phyloP scores from a whole-genome alignment of 1,284 basidiomycete species.

The Ceratobasidium sp. region DNA sequence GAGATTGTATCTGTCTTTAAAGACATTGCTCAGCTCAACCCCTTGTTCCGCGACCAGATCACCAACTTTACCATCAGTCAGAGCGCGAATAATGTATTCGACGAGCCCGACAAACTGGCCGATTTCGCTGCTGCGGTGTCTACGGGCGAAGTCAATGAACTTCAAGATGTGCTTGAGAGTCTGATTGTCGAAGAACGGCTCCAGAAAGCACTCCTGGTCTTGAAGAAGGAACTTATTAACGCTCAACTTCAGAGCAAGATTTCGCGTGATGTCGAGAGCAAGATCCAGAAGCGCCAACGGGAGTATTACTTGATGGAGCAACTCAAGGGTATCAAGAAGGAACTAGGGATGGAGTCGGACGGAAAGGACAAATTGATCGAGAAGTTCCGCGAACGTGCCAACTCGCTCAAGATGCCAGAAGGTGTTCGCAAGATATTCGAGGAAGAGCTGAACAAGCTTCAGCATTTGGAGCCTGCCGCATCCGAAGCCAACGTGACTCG shows the following conservation, averaged over 20 bases:
- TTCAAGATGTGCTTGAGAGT: slow-evolving; percentile 92
- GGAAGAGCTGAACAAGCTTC: slow-evolving; percentile 92
- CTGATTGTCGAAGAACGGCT: slow-evolving; percentile 87
- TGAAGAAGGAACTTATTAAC: slow-evolving; percentile 99
- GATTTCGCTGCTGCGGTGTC: slow-evolving; percentile 98
- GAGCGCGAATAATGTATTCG: slow-evolving; percentile 95
- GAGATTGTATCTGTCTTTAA: slow-evolving; percentile 99
- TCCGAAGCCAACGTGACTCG: slow-evolving; percentile 96
- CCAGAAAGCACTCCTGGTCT: slow-evolving; percentile 86
- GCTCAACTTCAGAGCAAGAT: slow-evolving; percentile 96
- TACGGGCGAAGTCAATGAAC: slow-evolving; percentile 85
- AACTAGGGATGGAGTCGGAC: slow-evolving; percentile 95
- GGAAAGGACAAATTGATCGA: slow-evolving; percentile 98
- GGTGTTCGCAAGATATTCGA: slow-evolving; percentile 93
- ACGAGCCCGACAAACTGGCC: slow-evolving; percentile 96
- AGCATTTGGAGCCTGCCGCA: slow-evolving; percentile 88
- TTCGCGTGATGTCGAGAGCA: slow-evolving; percentile 90
- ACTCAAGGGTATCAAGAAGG: slow-evolving; percentile 98
- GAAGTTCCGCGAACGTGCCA: slow-evolving; percentile 92
- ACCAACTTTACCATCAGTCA: slow-evolving; percentile 96
- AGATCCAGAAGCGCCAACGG: slow-evolving; percentile 95
- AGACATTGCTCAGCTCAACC: slow-evolving; percentile 96
- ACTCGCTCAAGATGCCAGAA: slow-evolving; percentile 89
- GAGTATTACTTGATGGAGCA: slow-evolving; percentile 99
- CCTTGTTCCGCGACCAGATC: slow-evolving; percentile 97